Conservation (phyloP, 345 rosid genomes). For the Lepidium africanum region DNA sequence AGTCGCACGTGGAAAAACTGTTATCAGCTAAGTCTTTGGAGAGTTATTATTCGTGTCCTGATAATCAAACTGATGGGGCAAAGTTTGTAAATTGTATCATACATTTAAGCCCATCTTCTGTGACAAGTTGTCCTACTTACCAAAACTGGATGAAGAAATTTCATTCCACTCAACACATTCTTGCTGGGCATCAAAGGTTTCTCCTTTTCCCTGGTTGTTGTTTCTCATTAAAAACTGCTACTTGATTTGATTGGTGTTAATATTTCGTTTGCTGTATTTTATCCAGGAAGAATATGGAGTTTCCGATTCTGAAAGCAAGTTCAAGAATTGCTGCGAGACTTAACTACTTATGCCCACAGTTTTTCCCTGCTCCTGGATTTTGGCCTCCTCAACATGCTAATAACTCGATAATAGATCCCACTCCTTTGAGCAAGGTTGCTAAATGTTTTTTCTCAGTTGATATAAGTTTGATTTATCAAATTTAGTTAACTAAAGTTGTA, state of each 20-base stretch:
- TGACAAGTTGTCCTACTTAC: slow-evolving; percentile 48
- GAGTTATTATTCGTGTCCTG: slow-evolving; percentile 36
- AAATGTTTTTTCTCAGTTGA: neutral
- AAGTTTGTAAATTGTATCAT: slow-evolving; percentile 66
- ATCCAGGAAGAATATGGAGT: slow-evolving; percentile 69
- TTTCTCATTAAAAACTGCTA: neutral
- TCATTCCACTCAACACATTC: slow-evolving; percentile 64
- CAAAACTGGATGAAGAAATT: slow-evolving; percentile 80
- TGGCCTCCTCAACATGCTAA: slow-evolving; percentile 43
- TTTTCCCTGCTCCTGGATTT: slow-evolving; percentile 87
- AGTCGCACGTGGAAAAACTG: slow-evolving; percentile 48
- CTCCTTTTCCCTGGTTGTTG: slow-evolving; percentile 1
- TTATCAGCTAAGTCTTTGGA: slow-evolving; percentile 41
- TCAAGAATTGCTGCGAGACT: slow-evolving; percentile 75
- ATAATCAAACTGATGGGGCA: slow-evolving; percentile 12
- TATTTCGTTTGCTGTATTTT: neutral
- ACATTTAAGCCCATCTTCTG: slow-evolving; percentile 74
- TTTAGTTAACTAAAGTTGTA: neutral
- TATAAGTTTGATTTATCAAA: neutral
- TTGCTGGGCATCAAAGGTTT: slow-evolving; percentile 86
- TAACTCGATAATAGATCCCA: slow-evolving; percentile 18
- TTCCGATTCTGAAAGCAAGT: slow-evolving; percentile 76
- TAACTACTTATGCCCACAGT: slow-evolving; percentile 87
- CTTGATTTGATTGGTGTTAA: neutral
- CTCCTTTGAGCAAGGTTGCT: slow-evolving; percentile 43